Evolutionary conservation across 2,329 filamentous ascomycete species (phyloP), one percentile per base, ranked within the genome.

Genomic region (Coniella lustricola): DNA sequence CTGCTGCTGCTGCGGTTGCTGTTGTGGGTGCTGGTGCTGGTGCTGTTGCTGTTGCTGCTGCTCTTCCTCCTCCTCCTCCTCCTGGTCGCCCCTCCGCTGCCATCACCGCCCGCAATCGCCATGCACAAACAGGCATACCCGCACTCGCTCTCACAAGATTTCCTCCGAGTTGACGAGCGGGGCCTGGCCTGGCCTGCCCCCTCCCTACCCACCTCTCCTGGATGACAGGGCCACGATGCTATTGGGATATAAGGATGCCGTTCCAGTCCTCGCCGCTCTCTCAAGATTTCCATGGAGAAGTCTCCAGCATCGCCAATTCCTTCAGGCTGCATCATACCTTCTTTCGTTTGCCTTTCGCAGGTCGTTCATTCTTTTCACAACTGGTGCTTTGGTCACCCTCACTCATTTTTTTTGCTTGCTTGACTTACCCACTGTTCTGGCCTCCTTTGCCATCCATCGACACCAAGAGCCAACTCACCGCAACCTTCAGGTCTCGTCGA

Each of bases 301-400:
- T 32, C 22, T 16, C 4, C 31, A 29, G 31, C 37, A 49, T 50
- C 48, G 50, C 32, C 48, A 18, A 39, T 34, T 16, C 44, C 32
- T 34, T 16, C 44, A 18, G 32, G n/a, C 45, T 50, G 42, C 45
- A 29, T 29, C 25, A 29, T 29, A 5, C 25, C 10, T 47, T 38
- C 38, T 9, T 25, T 44, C 38, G 7, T 50, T 52, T 38, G 14
- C 29, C 35, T 47, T 29, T 47, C 9, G 50, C 44, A 44, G 50
- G 47, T 52, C 39, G 29, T 52, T 47, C 50, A 44, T 52, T 52
- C 50, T 37, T 52, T 52, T 38, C 16, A 46, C 17, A 29, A 5
- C n/a, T 5, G 50, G 50, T 50, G 50, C 50, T 50, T 31, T 46
- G 50, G 29, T 50, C 50, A 40, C 50, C 50, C 13, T 13, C 29